Evolutionary conservation across 345 rosid genomes (phyloP), one percentile per base, ranked within the genome.

Genomic region (Citrus inodora): DNA sequence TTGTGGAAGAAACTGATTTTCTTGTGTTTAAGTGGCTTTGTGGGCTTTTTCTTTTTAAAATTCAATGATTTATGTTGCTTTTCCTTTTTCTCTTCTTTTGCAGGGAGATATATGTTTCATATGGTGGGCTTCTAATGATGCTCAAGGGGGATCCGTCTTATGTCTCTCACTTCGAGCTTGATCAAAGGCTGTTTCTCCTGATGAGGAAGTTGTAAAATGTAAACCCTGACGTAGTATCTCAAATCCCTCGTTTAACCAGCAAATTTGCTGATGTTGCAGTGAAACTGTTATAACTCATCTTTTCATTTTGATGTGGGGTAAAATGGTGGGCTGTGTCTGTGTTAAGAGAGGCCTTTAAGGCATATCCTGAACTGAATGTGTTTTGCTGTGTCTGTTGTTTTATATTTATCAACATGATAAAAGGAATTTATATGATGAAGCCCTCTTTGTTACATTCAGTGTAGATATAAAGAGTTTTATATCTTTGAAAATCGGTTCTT

Each of bases 81-180:
- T 32, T 32, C 22, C 17, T 10, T 37, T 78, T 5, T 80, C 40
- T 19, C 13, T 27, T 67, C 8, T 78, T 35, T 83, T 22, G 51
- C 89, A 94, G 97, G 82, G 97, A 94, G 88, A 75, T 92, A 27
- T 94, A 87, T 80, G 92, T 90, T 76, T 94, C 97, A 3, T 94
- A 81, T 30, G 96, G 97, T 0, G 97, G 98, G 33, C 97, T 92
- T 27, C 84, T 94, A 24, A 94, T 92, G 98, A 62, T 90, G 88
- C 88, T 94, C 69, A 89, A 84, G 72, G 98, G 97, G 9, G 97
- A 94, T 75, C 91, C 94, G 1, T 86, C 92, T 67, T 87, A 92
- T 66, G 84, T 94, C 5, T 77, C 91, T 77, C 85, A 85, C 58
- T 90, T 91, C 3, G 94, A 94, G 85, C 94, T 90, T 25, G 98